Conservation (phyloP, 192 early-diverging fungal species). For the Ambispora gerdemannii region DNA sequence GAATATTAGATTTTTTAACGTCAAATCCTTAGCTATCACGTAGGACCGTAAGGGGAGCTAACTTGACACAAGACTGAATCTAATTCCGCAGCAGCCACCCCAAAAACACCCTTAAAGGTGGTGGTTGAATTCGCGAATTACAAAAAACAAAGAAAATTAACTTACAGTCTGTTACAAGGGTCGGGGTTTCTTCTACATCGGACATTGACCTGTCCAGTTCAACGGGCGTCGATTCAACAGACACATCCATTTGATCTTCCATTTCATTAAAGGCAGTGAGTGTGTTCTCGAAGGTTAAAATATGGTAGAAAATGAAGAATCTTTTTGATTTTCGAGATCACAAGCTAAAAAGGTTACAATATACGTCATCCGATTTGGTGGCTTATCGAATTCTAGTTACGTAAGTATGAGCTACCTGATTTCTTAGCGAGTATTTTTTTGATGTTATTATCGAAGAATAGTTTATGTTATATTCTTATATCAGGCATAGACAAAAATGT, state of each 20-base stretch:
- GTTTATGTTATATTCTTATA: too few relatives aligned
- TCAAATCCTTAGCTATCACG: neutral
- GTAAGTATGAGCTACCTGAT: too few relatives aligned
- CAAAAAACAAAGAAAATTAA: too few relatives aligned
- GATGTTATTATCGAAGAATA: too few relatives aligned
- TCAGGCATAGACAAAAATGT: too few relatives aligned
- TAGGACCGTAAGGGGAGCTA: neutral
- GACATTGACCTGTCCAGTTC: conserved; percentile 36
- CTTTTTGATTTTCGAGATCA: neutral
- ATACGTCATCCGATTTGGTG: too few relatives aligned
- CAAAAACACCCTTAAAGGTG: neutral
- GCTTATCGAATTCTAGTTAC: too few relatives aligned
- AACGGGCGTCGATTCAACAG: conserved; percentile 32
- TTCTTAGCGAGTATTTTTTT: too few relatives aligned
- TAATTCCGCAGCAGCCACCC: neutral
- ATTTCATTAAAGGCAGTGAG: neutral
- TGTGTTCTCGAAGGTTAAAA: neutral
- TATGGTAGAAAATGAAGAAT: too few relatives aligned
- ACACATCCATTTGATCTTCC: conserved; percentile 37
- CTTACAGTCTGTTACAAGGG: conserved; percentile 29
- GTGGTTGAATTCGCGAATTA: too few relatives aligned
- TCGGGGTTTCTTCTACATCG: conserved; percentile 32
- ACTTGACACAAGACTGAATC: conserved; percentile 2
- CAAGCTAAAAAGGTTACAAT: neutral
- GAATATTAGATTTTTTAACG: neutral